Base-by-base conservation (phyloP, 1,139 yeast species). In the Yamadazyma mexicana region DNA sequence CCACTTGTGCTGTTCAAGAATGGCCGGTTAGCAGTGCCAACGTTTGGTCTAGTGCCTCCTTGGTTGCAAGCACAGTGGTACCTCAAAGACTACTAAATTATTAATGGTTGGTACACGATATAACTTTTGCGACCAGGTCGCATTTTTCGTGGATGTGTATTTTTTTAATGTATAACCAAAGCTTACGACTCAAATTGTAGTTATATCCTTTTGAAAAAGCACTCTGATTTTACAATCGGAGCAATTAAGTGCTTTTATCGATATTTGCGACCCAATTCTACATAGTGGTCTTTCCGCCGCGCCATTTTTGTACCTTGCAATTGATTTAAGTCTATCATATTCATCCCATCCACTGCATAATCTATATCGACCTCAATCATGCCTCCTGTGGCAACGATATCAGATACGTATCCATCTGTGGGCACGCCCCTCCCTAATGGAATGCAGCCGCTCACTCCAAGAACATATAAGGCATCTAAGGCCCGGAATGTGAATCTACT, bases 401-500 rank as follows among this genome's bases (percentile, higher is more conserved):
- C 37, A 36, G 50, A 46, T 23, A 26, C 39, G 31, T 30, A 33
- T 25, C 35, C 37, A 18, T 30, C 44, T 20, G 30, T 45, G 15
- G 46, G 38, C 25, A 48, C 55, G 6, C 55, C 55, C 16, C 32
- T 42, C 28, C 24, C 36, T 17, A 31, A 33, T 27, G 48, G 47
- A 16, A 40, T 39, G 20, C 40, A 44, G 40, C 40, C 46, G 11
- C 18, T 33, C 30, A 58, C 62, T 8, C 63, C 63, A 3, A 42
- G 55, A 40, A 50, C 58, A 15, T 46, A 34, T 33, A 54, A 52
- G 39, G 50, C 51, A 7, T 44, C 54, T 26, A 52, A 51, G 42
- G 46, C 56, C 6, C 54, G 55, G 38, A 46, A 52, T 42, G 44
- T 56, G 40, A 52, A 59, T 46, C 47, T 66, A 35, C 62, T 61